Evolutionary conservation across 2,329 filamentous ascomycete species (phyloP), one percentile per base, ranked within the genome.

Genomic region (Aureobasidium sp.): DNA sequence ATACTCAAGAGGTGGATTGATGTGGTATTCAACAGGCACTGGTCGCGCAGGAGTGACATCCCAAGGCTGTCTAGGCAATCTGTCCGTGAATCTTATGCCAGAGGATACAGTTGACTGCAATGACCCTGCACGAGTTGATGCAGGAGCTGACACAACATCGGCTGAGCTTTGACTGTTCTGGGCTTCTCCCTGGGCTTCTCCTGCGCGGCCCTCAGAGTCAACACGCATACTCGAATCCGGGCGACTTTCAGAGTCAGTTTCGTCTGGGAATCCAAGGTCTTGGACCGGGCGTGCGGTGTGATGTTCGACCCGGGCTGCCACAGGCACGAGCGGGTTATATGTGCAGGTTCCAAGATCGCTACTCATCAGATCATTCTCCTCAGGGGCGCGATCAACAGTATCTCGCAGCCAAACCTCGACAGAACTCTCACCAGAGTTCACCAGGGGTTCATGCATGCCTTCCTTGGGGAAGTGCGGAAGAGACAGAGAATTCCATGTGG

Each of bases 401-500:
- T 29, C 29, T 22, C 37, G 30, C 21, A 48, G 17, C 44, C 44
- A 48, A 3, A 16, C 21, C n/a, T 48, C 44, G 22, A 48, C 32
- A 2, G 41, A 11, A 14, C 34, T 45, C 4, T 45, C 29, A 19
- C n/a, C 44, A 19, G 17, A 17, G 10, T 19, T 27, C n/a, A 48
- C 2, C n/a, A 48, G 14, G 6, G 16, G 21, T 10, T 35, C 44
- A 27, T 48, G 44, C 44, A 48, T 48, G 44, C 44, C 44, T 8
- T 37, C 44, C 37, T n/a, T 25, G 30, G 27, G 4, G 32, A 48
- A 48, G 10, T 48, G 44, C 10, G 44, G 44, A 25, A 48, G 44
- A 10, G 19, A n/a, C 8, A 48, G 17, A 14, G 21, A 19, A 2
- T 7, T 22, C 14, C 21, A 37, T 12, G 6, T 34, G 17, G 19